Percentiles rank a stretch among this genome's conserved stretches.
Conservation (phyloP, 164 flowering plant species). For the Euptelea pleiosperma region DNA sequence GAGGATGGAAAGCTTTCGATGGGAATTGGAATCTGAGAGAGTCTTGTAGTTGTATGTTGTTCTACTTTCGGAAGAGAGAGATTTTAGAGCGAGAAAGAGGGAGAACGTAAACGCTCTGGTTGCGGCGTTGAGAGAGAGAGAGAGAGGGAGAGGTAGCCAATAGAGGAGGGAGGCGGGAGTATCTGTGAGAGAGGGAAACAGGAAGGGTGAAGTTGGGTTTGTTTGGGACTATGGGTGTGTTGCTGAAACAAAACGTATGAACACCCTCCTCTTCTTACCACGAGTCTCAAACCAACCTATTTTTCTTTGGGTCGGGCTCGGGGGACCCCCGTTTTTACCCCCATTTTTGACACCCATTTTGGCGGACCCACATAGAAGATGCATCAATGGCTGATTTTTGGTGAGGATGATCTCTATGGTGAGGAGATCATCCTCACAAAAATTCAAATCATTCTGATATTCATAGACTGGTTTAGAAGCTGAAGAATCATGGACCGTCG, state of each 20-base stretch:
- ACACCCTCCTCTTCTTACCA: not conserved
- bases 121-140: not conserved
- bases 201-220: not conserved
- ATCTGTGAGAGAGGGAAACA: not conserved
- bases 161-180: not conserved
- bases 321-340: no score
- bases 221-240: not conserved
- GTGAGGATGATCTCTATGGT: no score
- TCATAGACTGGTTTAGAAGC: no score
- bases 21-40: not conserved
- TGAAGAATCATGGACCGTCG: no score
- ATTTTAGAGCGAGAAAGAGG: not conserved
- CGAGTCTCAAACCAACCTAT: no score
- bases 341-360: no score
- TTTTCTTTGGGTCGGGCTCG: no score
- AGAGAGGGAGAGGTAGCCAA: no score
- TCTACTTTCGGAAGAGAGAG: not conserved
- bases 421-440: no score
- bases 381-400: no score
- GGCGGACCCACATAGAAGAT: no score
- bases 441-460: no score
- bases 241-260: conserved; percentile 2
- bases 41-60: not conserved
- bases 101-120: not conserved
- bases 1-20: not conserved